These are phyloP conservation scores for Barnettozyma vustinii DNA, from an alignment of 805 yeast species.

Conservation along the genomic window DNA sequence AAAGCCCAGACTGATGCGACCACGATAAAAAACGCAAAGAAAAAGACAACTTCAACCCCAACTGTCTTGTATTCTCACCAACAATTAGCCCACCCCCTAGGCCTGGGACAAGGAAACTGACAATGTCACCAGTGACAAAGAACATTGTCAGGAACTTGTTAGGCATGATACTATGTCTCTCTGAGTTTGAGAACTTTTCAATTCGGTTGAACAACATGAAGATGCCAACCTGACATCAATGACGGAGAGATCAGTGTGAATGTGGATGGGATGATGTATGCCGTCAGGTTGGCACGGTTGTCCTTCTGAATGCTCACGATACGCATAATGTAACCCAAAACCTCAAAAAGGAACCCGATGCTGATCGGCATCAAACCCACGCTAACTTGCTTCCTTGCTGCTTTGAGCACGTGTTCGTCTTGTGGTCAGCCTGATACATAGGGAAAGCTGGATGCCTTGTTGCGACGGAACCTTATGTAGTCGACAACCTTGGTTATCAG, in stretches of 20 bases:
- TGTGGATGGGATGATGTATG: constrained; percentile 2
- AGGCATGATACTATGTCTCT: neutral
- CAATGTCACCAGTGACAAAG: constrained; percentile 4
- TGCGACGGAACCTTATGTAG: too few relatives aligned
- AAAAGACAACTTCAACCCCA: neutral
- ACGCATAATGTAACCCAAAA: constrained; percentile 2
- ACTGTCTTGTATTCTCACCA: too few relatives aligned
- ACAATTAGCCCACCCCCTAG: too few relatives aligned
- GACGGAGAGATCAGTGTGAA: too few relatives aligned
- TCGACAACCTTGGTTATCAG: too few relatives aligned
- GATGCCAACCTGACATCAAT: neutral
- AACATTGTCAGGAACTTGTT: neutral
- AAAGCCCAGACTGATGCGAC: neutral
- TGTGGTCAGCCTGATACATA: too few relatives aligned
- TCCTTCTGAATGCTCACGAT: neutral
- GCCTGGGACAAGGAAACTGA: constrained; percentile 1
- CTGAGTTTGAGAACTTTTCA: neutral
- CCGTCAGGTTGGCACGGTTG: neutral
- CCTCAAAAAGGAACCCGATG: constrained; percentile 1
- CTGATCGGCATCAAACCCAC: neutral
- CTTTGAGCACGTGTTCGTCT: neutral
- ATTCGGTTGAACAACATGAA: constrained; percentile 5
- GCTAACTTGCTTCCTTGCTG: neutral
- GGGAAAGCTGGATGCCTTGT: too few relatives aligned
- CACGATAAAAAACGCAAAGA: neutral